A percentile compares a stretch with the other conserved stretches of the same genome.
These are phyloP conservation scores for Monosporascus ibericus DNA, from an alignment of 2,329 filamentous ascomycete genomes.

Conservation along the genomic window DNA sequence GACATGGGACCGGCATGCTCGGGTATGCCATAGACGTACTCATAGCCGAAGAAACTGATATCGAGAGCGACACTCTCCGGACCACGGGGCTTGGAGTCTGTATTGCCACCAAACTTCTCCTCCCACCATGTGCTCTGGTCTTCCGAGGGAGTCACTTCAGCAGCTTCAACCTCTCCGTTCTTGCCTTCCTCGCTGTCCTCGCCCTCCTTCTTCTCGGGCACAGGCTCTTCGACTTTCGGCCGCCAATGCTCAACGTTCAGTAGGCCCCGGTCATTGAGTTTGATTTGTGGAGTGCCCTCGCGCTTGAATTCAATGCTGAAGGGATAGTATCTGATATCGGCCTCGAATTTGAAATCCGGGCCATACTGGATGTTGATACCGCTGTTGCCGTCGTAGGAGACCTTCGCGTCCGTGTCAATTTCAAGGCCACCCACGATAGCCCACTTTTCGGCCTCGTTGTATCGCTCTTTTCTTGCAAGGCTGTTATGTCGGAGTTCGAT, in stretches of 20 bases:
- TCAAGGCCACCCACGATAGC: slow-evolving; percentile 76
- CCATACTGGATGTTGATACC: slow-evolving; percentile 78
- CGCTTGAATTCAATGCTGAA: slow-evolving; percentile 83
- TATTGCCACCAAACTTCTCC: slow-evolving; percentile 90
- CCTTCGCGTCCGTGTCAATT: slow-evolving; percentile 63
- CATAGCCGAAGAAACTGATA: slow-evolving; percentile 86
- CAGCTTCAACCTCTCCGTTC: slow-evolving; percentile 33
- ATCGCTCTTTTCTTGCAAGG: slow-evolving; percentile 80
- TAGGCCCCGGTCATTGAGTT: slow-evolving; percentile 82
- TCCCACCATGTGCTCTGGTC: slow-evolving; percentile 98
- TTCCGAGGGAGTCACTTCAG: slow-evolving; percentile 40
- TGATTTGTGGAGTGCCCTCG: slow-evolving; percentile 74
- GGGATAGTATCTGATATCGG: slow-evolving; percentile 74
- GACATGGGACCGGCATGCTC: slow-evolving; percentile 87
- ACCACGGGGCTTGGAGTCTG: slow-evolving; percentile 88
- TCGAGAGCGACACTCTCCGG: slow-evolving; percentile 89
- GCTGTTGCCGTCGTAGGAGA: slow-evolving; percentile 58
- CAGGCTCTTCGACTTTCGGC: slow-evolving; percentile 64
- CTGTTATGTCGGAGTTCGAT: slow-evolving; percentile 84
- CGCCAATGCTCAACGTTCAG: slow-evolving; percentile 96
- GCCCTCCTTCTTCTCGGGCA: slow-evolving; percentile 44
- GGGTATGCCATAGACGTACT: slow-evolving; percentile 89
- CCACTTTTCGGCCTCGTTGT: slow-evolving; percentile 87
- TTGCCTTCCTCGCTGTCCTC: slow-evolving; percentile 44
- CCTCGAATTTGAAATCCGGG: slow-evolving; percentile 68